phyloP scores from a whole-genome alignment of 164 flowering plant species.

The Chimonanthus praecox region DNA sequence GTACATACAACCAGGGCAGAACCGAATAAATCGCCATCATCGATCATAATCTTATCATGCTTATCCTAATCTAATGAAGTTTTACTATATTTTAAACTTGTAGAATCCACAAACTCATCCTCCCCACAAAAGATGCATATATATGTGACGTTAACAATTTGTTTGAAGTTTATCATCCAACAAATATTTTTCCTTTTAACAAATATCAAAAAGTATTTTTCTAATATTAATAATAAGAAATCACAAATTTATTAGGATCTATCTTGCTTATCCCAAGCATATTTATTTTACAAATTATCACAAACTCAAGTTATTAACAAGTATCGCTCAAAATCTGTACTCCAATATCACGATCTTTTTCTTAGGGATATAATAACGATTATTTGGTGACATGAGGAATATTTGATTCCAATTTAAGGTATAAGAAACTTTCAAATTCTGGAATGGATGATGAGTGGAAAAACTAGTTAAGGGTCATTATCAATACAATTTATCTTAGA shows the following conservation, averaged over 20 bases:
- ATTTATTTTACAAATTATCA: neutral
- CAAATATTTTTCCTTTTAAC: too few relatives aligned
- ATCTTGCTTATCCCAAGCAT: neutral
- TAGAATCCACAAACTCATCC: too few relatives aligned
- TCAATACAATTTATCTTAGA: slow-evolving; percentile 1
- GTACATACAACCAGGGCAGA: too few relatives aligned
- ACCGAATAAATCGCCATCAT: too few relatives aligned
- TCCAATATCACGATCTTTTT: neutral
- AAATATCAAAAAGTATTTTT: neutral
- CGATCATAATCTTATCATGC: too few relatives aligned
- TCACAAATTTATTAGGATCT: neutral
- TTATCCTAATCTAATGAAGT: too few relatives aligned
- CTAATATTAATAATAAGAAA: neutral
- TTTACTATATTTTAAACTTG: too few relatives aligned
- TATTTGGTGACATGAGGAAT: too few relatives aligned
- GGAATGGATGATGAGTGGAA: neutral
- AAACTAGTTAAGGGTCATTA: slow-evolving; percentile 2
- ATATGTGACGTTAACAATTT: too few relatives aligned
- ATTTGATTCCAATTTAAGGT: neutral
- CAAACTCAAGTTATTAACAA: neutral
- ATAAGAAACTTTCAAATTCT: neutral
- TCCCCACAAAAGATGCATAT: too few relatives aligned
- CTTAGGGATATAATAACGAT: neutral
- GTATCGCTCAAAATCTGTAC: neutral
- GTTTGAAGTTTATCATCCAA: too few relatives aligned